Evolutionary conservation across 1,284 basidiomycete species (phyloP), one percentile per base, ranked within the genome.

Genomic region (Pterulicium gracile): DNA sequence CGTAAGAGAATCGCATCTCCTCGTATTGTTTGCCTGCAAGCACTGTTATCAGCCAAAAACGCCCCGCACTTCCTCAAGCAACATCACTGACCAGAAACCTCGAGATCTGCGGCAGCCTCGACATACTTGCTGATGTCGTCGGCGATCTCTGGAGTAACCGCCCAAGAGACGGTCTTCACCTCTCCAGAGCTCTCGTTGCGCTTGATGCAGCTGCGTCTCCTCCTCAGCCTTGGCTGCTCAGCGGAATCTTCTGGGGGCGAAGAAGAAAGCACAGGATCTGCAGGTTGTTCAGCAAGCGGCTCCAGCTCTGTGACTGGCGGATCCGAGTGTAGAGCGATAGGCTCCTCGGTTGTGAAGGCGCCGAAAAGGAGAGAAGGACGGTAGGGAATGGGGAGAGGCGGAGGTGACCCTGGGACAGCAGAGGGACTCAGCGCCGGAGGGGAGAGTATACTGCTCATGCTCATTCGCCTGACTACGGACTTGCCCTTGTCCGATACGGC

Each of bases 11-110:
- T 42, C 75, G 71, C 44, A 77, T 61, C 52, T 74, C 64, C 47
- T 73, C 72, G 64, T 79, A 79, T 55, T 79, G 76, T 14, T 69
- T 61, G 35, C 69, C 75, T 77, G 50, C 24, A 42, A 52, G 18
- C 43, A 23, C 44, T 4, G 24, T 20, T 45, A 43, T 46, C 24
- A 40, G 17, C 32, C 36, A 43, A 35, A 41, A 39, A 46, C 12
- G 10, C 27, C n/a, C n/a, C 17, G 23, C 44, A 44, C 22, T 3
- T 34, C 24, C 17, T 15, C 17, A 2, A 18, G 21, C 24, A 43
- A 39, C 22, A 44, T 7, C 27, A 64, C 72, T 48, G 48, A 79
- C 81, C 77, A 47, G 76, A 71, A 40, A 67, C 64, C 47, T 80
- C 75, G 1, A 72, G 71, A 51, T 76, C 71, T 47, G 68, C 70